Base-by-base conservation (phyloP, 192 early-diverging fungal genomes). In the Coemansia sp. region DNA sequence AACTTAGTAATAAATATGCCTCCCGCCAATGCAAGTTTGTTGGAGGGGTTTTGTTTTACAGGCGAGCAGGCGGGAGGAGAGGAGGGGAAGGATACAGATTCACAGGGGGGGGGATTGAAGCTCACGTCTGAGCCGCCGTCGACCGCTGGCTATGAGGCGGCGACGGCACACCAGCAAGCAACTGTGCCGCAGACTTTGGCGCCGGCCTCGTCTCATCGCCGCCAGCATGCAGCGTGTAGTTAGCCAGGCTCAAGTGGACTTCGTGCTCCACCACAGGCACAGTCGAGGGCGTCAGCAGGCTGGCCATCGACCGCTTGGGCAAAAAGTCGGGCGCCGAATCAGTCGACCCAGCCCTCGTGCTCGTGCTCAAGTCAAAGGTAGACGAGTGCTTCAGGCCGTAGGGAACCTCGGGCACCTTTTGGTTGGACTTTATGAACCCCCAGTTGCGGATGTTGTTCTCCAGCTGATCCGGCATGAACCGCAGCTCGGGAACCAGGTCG, bases 381-480 rank as follows among this genome's bases (percentile, higher is more conserved):
- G 73, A 72, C 20, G 73, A 59, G 61, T 81, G 78, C 69, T 72
- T 81, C 47, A 81, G 78, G 9, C 78, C 78, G 21, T 75, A 81
- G 14, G 78, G 78, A 12, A 81, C 61, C 42, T 81, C 78, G 11
- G 78, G 78, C 62, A 75, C 73, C 52, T 72, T 71, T 39, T 72
- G 73, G 73, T 81, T 75, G 64, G 35, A 65, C 28, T 66, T 68
- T 61, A 81, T 81, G 48, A 72, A 81, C 42, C 50, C 60, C 83
- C 83, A 84, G 69, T 76, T 75, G 33, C 68, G 69, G 42, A 84
- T 77, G 59, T 84, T 84, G 60, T 74, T 69, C 36, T 75, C 69
- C 14, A 84, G 78, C 67, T 84, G 75, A 8, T 81, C 73, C 0
- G 68, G 47, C 71, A 73, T 75, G 55, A 66, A 84, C 28, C 62